phyloP scores from a whole-genome alignment of 192 early-diverging fungal genomes.

The Backusella westeae region DNA sequence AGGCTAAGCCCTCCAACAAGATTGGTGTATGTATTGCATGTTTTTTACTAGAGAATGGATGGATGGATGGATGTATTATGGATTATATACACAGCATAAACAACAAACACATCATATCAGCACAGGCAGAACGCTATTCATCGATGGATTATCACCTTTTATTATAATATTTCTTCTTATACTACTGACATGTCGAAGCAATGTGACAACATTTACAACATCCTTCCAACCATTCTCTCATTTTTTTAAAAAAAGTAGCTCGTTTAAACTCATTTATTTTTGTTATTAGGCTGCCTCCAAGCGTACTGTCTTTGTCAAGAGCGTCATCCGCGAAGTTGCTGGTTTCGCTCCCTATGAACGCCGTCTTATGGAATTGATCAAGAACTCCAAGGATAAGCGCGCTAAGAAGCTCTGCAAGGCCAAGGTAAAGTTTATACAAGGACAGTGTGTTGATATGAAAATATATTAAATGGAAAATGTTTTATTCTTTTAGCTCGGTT shows the following conservation, averaged over 20 bases:
- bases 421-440: slow-evolving; percentile 55
- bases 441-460: neutral
- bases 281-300: slow-evolving; percentile 62
- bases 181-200: neutral
- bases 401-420: slow-evolving; percentile 98
- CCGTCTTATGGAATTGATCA: slow-evolving; percentile 99
- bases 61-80: slow-evolving; percentile 32
- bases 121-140: no score
- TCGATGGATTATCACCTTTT: slow-evolving; percentile 3
- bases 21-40: slow-evolving; percentile 75
- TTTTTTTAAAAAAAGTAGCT: neutral
- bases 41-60: slow-evolving; percentile 40
- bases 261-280: slow-evolving; percentile 30
- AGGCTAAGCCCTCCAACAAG: slow-evolving; percentile 68
- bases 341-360: slow-evolving; percentile 98
- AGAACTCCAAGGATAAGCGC: slow-evolving; percentile 99
- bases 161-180: neutral
- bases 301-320: slow-evolving; percentile 89
- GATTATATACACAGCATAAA: neutral
- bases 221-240: neutral
- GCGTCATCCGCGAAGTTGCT: slow-evolving; percentile 93
- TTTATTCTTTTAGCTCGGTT: slow-evolving; percentile 74
- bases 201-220: neutral
- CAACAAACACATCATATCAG: neutral
- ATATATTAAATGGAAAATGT: neutral